phyloP scores from a whole-genome alignment of 768 basidiomycete genomes.

The Leucosporidium scottii region DNA sequence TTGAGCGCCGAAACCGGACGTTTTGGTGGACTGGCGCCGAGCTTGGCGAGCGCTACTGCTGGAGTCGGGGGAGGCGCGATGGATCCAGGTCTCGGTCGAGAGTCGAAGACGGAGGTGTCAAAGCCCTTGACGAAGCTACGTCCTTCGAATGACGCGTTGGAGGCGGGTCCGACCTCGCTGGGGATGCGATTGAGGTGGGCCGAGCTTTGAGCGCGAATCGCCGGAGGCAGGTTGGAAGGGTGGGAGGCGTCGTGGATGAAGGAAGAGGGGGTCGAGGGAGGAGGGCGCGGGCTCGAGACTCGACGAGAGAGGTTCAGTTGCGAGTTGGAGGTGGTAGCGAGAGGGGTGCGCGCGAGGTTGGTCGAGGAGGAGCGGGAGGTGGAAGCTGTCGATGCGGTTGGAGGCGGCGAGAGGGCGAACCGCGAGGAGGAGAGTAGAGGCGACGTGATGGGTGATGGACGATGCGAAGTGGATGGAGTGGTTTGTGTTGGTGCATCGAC shows the following conservation, averaged over 20 bases:
- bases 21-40: slow-evolving; percentile 8
- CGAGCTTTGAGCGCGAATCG: slow-evolving; percentile 10
- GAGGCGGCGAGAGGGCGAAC: not conserved
- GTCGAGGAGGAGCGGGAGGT: not conserved
- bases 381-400: not conserved
- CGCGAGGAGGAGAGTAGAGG: not conserved
- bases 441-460: not conserved
- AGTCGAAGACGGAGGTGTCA: slow-evolving; percentile 22
- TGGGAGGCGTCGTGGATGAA: not conserved
- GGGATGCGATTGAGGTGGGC: slow-evolving; percentile 10
- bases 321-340: not conserved
- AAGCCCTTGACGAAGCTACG: slow-evolving; percentile 28
- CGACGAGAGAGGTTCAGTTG: slow-evolving; percentile 9
- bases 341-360: not conserved
- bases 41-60: not conserved
- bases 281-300: not conserved
- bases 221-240: not conserved
- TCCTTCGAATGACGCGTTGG: slow-evolving; percentile 23
- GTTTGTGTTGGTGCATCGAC: slow-evolving; percentile 1
- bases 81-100: slow-evolving; percentile 11
- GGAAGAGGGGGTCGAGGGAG: slow-evolving; percentile 4
- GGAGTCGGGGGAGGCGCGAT: slow-evolving; percentile 31
- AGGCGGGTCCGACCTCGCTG: not conserved
- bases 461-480: not conserved
- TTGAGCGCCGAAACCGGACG: not conserved